phyloP scores from a whole-genome alignment of 768 basidiomycete species.

The Naganishia vishniacii region DNA sequence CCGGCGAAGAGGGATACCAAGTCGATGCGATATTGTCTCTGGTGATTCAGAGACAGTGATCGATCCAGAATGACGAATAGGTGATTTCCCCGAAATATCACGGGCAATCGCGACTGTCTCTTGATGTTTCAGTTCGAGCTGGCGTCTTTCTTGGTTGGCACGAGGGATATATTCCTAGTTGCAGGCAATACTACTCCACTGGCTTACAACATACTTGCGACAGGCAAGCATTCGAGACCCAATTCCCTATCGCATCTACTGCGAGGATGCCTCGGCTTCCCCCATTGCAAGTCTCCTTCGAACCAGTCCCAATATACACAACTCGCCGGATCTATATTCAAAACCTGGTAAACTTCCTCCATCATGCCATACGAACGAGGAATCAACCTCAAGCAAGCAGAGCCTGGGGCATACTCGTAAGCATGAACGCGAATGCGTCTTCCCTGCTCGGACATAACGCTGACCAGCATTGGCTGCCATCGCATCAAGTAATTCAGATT shows the following conservation, averaged over 20 bases:
- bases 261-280: neutral
- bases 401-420: constrained; percentile 47
- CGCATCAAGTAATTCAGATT: constrained; percentile 32
- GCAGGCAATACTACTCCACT: no score
- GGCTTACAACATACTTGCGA: no score
- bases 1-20: no score
- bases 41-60: no score
- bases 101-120: constrained; percentile 8
- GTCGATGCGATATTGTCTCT: no score
- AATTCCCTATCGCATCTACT: no score
- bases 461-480: neutral
- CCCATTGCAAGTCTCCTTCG: constrained; percentile 6
- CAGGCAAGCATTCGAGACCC: no score
- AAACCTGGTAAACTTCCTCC: constrained; percentile 41
- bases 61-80: neutral
- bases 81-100: neutral
- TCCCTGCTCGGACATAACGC: no score
- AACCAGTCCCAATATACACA: constrained; percentile 12
- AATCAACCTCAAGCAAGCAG: constrained; percentile 35
- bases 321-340: constrained; percentile 42
- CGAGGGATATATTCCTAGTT: no score
- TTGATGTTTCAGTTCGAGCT: constrained; percentile 11
- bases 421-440: neutral
- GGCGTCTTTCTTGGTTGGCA: neutral
- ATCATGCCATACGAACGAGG: constrained; percentile 37